These are phyloP conservation scores for Hyphopichia homilentoma DNA, from an alignment of 805 yeast species.

Conservation along the genomic window DNA sequence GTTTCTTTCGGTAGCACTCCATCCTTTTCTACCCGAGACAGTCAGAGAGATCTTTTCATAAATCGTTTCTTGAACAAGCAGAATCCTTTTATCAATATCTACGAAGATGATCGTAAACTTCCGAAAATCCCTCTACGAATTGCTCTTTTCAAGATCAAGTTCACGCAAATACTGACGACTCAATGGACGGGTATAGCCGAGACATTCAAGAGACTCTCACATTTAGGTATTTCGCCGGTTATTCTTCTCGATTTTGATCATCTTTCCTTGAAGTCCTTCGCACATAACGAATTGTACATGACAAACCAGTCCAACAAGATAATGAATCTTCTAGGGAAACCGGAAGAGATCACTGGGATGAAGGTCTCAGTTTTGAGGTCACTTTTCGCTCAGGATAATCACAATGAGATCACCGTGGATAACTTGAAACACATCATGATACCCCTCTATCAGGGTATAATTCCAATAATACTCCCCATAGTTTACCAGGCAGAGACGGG, in stretches of 20 bases:
- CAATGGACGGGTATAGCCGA: conserved; percentile 48
- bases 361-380: conserved; percentile 24
- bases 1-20: conserved; percentile 14
- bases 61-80: conserved; percentile 28
- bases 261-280: conserved; percentile 23
- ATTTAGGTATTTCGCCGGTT: conserved; percentile 73
- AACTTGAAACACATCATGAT: conserved; percentile 30
- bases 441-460: conserved; percentile 43
- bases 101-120: conserved; percentile 30
- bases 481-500: conserved; percentile 32
- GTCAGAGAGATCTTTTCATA: conserved; percentile 29
- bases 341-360: conserved; percentile 18
- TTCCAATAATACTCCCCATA: conserved; percentile 67
- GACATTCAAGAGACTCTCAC: conserved; percentile 51
- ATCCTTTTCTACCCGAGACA: conserved; percentile 15
- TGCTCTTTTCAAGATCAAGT: conserved; percentile 53
- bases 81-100: conserved; percentile 32
- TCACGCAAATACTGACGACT: conserved; percentile 26
- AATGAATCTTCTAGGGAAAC: conserved; percentile 18
- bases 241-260: conserved; percentile 52
- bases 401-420: conserved; percentile 11
- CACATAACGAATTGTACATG: conserved; percentile 26
- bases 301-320: conserved; percentile 29
- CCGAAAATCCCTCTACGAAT: conserved; percentile 45
- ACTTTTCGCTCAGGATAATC: conserved; percentile 15